These are phyloP conservation scores for Pyrenochaeta sp. DNA, from an alignment of 2,329 filamentous ascomycete genomes.

Conservation along the genomic window DNA sequence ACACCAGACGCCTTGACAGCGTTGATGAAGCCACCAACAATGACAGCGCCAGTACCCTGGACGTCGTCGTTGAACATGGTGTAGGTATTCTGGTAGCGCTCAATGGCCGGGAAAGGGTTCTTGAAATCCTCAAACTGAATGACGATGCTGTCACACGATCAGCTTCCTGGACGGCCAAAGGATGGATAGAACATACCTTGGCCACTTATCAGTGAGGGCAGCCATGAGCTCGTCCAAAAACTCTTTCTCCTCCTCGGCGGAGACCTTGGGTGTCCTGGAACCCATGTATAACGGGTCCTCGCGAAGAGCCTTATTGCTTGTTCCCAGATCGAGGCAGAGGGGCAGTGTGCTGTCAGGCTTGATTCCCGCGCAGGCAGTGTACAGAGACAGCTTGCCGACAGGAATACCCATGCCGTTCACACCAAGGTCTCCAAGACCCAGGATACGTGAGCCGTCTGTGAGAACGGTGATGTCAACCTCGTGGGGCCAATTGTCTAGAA, in stretches of 20 bases:
- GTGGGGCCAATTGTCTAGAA: conserved; percentile 93
- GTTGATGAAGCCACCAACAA: conserved; percentile 81
- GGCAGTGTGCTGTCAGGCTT: conserved; percentile 75
- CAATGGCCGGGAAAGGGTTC: conserved; percentile 92
- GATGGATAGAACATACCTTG: conserved; percentile 60
- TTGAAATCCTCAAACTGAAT: conserved; percentile 99
- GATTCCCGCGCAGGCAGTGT: conserved; percentile 95
- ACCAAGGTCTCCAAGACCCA: conserved; percentile 92
- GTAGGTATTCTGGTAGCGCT: conserved; percentile 86
- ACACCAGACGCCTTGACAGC: conserved; percentile 85
- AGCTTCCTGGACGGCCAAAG: conserved; percentile 29
- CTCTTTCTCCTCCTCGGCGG: conserved; percentile 79
- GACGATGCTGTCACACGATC: conserved; percentile 63
- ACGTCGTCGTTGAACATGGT: conserved; percentile 99
- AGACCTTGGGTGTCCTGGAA: conserved; percentile 81
- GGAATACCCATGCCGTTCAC: conserved; percentile 98
- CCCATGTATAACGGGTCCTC: conserved; percentile 93
- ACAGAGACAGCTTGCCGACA: conserved; percentile 93
- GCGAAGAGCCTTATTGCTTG: conserved; percentile 68
- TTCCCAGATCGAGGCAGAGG: conserved; percentile 70
- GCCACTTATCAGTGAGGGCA: conserved; percentile 80
- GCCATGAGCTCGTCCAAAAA: conserved; percentile 99
- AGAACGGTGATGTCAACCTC: conserved; percentile 96
- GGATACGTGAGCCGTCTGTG: conserved; percentile 92
- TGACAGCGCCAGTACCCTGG: conserved; percentile 95